Base-by-base conservation (phyloP, 83 land plant species). In the Picea engelmannii region DNA sequence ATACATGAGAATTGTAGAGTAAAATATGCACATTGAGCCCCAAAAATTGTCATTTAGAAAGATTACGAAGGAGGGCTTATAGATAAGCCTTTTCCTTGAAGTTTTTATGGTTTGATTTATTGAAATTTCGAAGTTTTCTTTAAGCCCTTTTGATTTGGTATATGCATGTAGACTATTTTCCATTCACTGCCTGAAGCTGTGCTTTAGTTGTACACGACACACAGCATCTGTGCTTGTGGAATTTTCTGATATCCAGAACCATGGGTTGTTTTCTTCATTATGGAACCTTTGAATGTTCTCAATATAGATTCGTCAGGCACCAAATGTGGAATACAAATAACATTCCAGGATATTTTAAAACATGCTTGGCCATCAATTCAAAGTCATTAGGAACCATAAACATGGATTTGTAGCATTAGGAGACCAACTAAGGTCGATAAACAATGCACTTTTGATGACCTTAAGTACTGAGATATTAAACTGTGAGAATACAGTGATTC, bases 11-110 rank as follows among this genome's bases (percentile, higher is more conserved):
- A 52, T 44, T 47, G 47, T 73, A 58, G 76, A 44, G 76, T 73
- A 47, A 73, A 38, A 73, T 73, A 31, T 73, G 47, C 76, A 73
- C 58, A 73, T 73, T 47, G 76, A 73, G 55, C 76, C 4, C 58
- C 21, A 73, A n/a, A 49, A 47, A 73, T 73, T 73, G 40, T 20
- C 58, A 73, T 42, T 73, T 21, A 47, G 24, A 73, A 47, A 73
- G 21, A 73, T 24, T 44, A 73, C 24, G 44, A 21, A n/a, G 47
- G 47, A 73, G 76, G 76, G 76, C 58, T 73, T 44, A 42, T 23
- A 73, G 44, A 2, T 20, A n/a, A 8, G 76, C 76, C 76, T 73
- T 73, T 2, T 10, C 58, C 55, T 20, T 9, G 11, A 52, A 73
- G 47, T 73, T 42, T 15, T n/a, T 8, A 44, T 42, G 15, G 76